These are phyloP conservation scores for Coniochaeta prunicola DNA, from an alignment of 2,329 filamentous ascomycete genomes.

Conservation along the genomic window DNA sequence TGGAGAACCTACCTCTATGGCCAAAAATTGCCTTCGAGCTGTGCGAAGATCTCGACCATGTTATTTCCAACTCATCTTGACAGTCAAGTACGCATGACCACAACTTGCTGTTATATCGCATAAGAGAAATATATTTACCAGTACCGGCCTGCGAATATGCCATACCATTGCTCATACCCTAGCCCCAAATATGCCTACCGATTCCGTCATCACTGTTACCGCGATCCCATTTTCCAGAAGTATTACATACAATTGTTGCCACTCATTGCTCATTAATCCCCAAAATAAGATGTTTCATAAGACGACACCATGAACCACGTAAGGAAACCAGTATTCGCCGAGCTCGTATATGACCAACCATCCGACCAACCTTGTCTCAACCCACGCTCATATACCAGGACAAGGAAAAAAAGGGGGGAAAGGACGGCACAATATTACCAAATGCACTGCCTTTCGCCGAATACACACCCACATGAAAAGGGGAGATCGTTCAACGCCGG, in stretches of 20 bases:
- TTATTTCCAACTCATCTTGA: no score
- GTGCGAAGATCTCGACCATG: no score
- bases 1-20: no score
- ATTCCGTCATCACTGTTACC: not conserved
- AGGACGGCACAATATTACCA: not conserved
- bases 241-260: not conserved
- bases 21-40: no score
- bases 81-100: no score
- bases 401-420: not conserved
- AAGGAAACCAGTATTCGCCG: no score
- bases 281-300: no score
- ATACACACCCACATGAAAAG: no score
- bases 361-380: not conserved
- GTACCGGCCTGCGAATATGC: not conserved
- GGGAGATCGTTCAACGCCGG: not conserved
- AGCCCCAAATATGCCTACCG: not conserved
- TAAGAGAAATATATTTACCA: not conserved
- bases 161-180: not conserved
- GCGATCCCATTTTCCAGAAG: not conserved
- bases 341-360: no score
- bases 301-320: no score
- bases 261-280: not conserved
- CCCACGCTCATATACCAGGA: not conserved
- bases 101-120: no score
- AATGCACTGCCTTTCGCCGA: not conserved